Evolutionary conservation across 2,329 filamentous ascomycete species (phyloP), one percentile per base, ranked within the genome.

Genomic region (Fusarium sp.): DNA sequence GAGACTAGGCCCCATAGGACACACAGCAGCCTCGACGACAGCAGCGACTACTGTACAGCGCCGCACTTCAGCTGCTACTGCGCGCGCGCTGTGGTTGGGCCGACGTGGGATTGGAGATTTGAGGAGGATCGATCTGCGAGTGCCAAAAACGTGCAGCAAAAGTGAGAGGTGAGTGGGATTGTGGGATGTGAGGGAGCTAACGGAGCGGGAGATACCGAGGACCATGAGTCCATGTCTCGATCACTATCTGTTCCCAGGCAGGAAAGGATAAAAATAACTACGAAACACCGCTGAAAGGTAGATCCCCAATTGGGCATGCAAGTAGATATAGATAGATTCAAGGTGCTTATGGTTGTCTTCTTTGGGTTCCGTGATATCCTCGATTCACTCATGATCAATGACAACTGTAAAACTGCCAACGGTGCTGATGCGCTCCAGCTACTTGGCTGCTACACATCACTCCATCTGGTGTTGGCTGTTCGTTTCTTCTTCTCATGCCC

Each of bases 151-250:
- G 48, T 66, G 58, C 66, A 69, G 65, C 13, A 59, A 69, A 69
- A 59, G 44, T 66, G 56, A 69, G 53, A 55, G 46, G 30, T 62
- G 66, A 69, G 55, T 47, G 37, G 53, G 48, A 47, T 53, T 60
- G 46, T 13, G 12, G 37, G 36, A 31, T 30, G 52, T 43, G 50
- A 34, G 47, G 61, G 50, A 66, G 61, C 66, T 66, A 66, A 37
- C 53, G 54, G 58, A 30, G 36, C 61, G 66, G 61, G 66, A 69
- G 66, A 69, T 47, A 57, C 66, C 43, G 56, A 66, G 60, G 47
- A 50, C 47, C 47, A 23, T 23, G 18, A 23, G 18, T 23, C 18
- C 18, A 23, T 23, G 18, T 23, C 18, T 23, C 18, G 18, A 23
- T 23, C 18, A 23, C 18, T 4, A 23, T 23, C 18, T 23, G 18